These are phyloP conservation scores for Phoma sp. DNA, from an alignment of 2,329 filamentous ascomycete genomes.

Conservation along the genomic window DNA sequence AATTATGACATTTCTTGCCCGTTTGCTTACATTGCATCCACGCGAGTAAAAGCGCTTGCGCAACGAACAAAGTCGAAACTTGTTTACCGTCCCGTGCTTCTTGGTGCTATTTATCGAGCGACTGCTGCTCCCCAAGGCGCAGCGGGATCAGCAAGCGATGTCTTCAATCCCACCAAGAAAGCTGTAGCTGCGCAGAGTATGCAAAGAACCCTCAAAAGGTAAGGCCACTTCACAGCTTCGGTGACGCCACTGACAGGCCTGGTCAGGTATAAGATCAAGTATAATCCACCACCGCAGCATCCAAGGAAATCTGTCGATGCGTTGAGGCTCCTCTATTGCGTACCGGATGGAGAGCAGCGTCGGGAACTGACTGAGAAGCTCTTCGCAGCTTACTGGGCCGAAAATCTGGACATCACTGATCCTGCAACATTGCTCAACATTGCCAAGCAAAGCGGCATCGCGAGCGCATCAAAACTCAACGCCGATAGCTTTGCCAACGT, in stretches of 20 bases:
- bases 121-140: conserved; percentile 46
- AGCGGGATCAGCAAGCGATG: conserved; percentile 43
- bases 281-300: conserved; percentile 41
- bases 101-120: conserved; percentile 45
- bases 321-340: conserved; percentile 35
- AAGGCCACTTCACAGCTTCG: too few species aligned
- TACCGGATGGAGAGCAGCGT: conserved; percentile 27
- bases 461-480: conserved; percentile 13
- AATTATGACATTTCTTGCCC: conserved; percentile 42
- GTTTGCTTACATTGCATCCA: conserved; percentile 48
- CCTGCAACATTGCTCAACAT: conserved; percentile 30
- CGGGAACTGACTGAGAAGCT: conserved; percentile 29
- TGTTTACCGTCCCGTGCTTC: conserved; percentile 38
- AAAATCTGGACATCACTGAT: conserved; percentile 37
- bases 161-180: conserved; percentile 45
- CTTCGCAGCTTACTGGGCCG: conserved; percentile 44
- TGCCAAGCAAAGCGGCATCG: conserved; percentile 32
- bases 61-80: conserved; percentile 33
- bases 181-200: conserved; percentile 36
- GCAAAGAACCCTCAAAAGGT: conserved; percentile 36
- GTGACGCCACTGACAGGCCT: not conserved
- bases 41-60: conserved; percentile 38
- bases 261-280: conserved; percentile 31
- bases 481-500: conserved; percentile 23
- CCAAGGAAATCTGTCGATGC: conserved; percentile 44